phyloP scores from a whole-genome alignment of 345 rosid species.

The Balakata baccata region DNA sequence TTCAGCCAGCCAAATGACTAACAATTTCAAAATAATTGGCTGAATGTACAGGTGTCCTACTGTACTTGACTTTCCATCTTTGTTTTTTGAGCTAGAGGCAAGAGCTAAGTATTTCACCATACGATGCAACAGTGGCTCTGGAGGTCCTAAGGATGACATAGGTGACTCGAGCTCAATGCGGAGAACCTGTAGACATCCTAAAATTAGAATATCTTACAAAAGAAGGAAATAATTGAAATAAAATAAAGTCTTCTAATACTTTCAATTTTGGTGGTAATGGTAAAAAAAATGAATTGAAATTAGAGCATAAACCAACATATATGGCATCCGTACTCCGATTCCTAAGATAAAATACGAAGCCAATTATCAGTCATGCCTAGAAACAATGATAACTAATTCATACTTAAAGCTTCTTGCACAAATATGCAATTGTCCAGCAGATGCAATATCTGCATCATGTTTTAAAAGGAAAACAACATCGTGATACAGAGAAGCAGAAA shows the following conservation, averaged over 20 bases:
- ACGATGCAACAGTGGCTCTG: conserved; percentile 84
- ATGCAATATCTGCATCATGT: background rate
- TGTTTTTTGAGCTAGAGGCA: conserved; percentile 68
- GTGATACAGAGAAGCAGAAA: background rate
- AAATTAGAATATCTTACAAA: conserved; percentile 8
- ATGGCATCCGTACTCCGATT: background rate
- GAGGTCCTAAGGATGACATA: conserved; percentile 67
- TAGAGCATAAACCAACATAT: background rate
- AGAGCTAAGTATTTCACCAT: conserved; percentile 87
- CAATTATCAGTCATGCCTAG: background rate
- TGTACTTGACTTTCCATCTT: conserved; percentile 60
- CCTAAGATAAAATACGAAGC: background rate
- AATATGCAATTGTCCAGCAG: background rate
- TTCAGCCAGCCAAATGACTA: conserved; percentile 81
- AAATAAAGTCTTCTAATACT: background rate
- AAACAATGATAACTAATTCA: background rate
- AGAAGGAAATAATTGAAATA: background rate
- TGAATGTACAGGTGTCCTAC: conserved; percentile 49
- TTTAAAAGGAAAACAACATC: background rate
- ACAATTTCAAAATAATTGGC: conserved; percentile 76
- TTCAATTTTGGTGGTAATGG: background rate
- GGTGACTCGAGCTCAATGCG: conserved; percentile 73
- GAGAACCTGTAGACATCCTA: conserved; percentile 52
- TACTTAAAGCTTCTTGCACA: background rate
- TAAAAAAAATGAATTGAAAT: background rate